Evolutionary conservation across 225 moss, liverwort and hornwort species (phyloP).

Genomic region (Antitrichia curtipendula): DNA sequence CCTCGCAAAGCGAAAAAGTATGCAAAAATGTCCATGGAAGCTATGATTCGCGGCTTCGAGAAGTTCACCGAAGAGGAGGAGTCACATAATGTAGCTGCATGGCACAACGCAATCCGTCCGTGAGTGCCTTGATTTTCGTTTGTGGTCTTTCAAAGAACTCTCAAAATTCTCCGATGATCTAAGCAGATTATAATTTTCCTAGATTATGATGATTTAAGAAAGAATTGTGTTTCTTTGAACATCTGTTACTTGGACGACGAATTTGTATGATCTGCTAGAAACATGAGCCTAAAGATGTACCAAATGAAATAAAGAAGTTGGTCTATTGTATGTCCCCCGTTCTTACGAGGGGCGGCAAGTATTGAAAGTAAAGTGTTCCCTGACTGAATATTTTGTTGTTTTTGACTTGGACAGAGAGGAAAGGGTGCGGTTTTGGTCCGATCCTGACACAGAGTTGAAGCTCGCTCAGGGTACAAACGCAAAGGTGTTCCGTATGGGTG

Average conservation of each 20-base stretch:
- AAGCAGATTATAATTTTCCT: not conserved
- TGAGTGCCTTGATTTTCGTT: constrained; percentile 22
- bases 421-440: constrained; percentile 89
- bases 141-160: not conserved
- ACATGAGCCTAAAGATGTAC: not conserved
- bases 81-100: constrained; percentile 76
- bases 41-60: constrained; percentile 85
- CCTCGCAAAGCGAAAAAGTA: constrained; percentile 43
- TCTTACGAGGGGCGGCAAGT: not conserved
- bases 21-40: constrained; percentile 82
- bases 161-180: not conserved
- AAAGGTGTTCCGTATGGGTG: constrained; percentile 88
- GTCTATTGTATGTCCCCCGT: not conserved
- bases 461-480: constrained; percentile 69
- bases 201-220: not conserved
- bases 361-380: not conserved
- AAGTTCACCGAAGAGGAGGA: constrained; percentile 73
- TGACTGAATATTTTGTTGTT: not conserved
- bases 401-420: constrained; percentile 43
- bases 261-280: not conserved
- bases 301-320: not conserved
- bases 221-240: not conserved
- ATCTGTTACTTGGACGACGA: not conserved
- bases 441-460: constrained; percentile 86
- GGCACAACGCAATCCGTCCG: constrained; percentile 97